Conservation (phyloP, 306 rosid species). For the Psophocarpus tetragonolobus region DNA sequence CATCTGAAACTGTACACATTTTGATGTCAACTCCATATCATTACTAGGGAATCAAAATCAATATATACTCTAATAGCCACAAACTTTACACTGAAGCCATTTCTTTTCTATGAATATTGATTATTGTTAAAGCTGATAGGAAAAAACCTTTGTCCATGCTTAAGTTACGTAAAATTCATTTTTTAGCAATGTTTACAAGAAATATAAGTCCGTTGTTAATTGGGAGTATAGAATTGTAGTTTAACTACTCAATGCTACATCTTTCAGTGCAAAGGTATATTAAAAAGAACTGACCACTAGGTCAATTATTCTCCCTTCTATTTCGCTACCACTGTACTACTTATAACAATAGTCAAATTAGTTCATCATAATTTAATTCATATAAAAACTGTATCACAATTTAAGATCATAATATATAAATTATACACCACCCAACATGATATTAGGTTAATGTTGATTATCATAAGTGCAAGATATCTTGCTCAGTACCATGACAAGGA, state of each 20-base stretch:
- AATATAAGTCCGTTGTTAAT: neutral
- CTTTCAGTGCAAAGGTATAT: neutral
- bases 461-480: neutral
- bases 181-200: neutral
- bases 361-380: neutral
- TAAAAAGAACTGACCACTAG: neutral
- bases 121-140: neutral
- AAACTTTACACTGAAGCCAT: neutral
- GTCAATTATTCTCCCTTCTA: neutral
- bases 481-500: neutral
- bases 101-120: neutral
- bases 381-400: neutral
- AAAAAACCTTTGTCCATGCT: neutral
- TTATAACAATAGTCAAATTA: neutral
- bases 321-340: neutral
- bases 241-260: neutral
- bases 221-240: neutral
- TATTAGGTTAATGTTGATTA: neutral
- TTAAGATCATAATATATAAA: neutral
- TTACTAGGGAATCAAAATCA: neutral
- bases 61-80: neutral
- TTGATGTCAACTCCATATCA: conserved; percentile 48
- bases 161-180: neutral
- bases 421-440: neutral
- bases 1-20: conserved; percentile 83